Evolutionary conservation across 75 land plant species (phyloP).

Genomic region (Adiantum capillusveneris): DNA sequence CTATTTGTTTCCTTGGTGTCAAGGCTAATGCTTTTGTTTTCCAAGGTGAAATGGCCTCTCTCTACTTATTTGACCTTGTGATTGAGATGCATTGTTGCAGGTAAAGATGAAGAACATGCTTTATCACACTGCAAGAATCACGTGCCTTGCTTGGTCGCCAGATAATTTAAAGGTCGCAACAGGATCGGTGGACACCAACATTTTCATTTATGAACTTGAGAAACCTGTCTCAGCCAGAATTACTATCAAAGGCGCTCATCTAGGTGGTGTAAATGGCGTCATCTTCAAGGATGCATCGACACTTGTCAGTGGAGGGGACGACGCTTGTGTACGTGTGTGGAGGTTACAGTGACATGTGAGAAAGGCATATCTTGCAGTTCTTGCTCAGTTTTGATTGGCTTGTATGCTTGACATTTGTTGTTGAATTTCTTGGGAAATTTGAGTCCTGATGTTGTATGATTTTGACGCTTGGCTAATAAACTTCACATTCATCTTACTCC

Average conservation of each 20-base stretch:
- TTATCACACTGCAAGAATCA: slow-evolving; percentile 85
- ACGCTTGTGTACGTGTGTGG: slow-evolving; percentile 87
- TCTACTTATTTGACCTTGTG: no score
- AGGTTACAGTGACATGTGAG: slow-evolving; percentile 20
- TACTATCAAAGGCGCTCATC: slow-evolving; percentile 77
- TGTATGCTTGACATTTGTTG: no score
- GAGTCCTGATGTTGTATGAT: no score
- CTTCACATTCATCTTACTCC: no score
- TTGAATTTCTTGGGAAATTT: no score
- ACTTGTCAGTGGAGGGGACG: slow-evolving; percentile 83
- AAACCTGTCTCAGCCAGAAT: slow-evolving; percentile 66
- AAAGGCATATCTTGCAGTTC: no score
- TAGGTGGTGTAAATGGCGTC: slow-evolving; percentile 81
- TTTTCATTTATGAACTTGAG: slow-evolving; percentile 66
- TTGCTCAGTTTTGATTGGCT: no score
- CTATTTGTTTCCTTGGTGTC: no score
- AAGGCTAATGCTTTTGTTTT: no score
- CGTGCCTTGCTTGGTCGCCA: slow-evolving; percentile 86
- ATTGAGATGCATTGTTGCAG: no score
- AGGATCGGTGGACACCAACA: slow-evolving; percentile 74
- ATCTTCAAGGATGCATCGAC: slow-evolving; percentile 52
- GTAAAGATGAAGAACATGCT: slow-evolving; percentile 93
- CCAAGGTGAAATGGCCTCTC: no score
- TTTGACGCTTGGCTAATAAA: no score
- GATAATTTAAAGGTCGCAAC: slow-evolving; percentile 78